Base-by-base conservation (phyloP, 768 basidiomycete species). In the Collybiopsis luxurians region DNA sequence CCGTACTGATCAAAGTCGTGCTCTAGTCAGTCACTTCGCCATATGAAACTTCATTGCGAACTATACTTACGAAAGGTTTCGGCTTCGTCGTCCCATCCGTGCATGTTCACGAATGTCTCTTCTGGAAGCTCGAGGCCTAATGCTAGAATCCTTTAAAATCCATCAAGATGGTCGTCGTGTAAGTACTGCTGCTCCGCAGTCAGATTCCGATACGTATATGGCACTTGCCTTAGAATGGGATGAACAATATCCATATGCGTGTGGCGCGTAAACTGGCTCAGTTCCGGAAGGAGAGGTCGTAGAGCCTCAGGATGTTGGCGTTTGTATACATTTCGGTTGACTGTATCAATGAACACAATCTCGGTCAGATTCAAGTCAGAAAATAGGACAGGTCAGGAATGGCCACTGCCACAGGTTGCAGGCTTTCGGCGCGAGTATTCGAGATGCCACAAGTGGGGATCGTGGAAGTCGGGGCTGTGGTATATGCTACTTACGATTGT, bases 111-210 rank as follows among this genome's bases (percentile, higher is more conserved):
- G 24, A 80, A 69, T 0, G 74, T 67, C 2, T 80, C 75, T 57
- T 81, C 79, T 1, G 75, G 76, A 6, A 81, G 62, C 51, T 79
- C 78, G 26, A 81, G 60, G 1, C 78, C 77, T 1, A 77, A 60
- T 0, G 79, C 77, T 24, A 80, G 61, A 2, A 80, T 62, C 34
- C 75, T 76, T 42, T 34, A 31, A 11, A 21, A 21, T 4, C 17
- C 1, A 34, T 13, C 4, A n/a, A 26, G 26, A 3, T 17, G 53
- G 24, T 30, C 17, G 24, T 28, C 23, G 4, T 6, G 46, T n/a
- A 51, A 23, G 10, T 34, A 12, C 6, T 52, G n/a, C 26, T 44
- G 53, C 55, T 31, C 13, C 17, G 17, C 7, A 38, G 7, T 17
- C 17, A 17, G 17, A 21, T 17, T 31, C 48, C 21, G 15, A 1